A percentile compares a stretch with the other conserved stretches of the same genome.
phyloP scores from a whole-genome alignment of 2,329 filamentous ascomycete species.

The Sporothrix inflata region DNA sequence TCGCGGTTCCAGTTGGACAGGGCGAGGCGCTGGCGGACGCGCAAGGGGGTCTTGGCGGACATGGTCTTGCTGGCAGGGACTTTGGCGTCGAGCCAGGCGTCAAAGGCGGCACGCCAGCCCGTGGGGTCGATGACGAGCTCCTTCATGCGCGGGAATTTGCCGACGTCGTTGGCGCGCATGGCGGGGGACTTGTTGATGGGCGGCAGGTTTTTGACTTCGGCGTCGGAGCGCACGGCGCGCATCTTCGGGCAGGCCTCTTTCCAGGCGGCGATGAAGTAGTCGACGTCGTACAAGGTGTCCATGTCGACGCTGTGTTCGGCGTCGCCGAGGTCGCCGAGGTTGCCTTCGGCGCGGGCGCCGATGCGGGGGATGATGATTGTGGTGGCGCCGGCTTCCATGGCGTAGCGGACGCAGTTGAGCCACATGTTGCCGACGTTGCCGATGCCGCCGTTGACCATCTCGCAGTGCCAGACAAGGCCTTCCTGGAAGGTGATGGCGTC shows the following conservation, averaged over 20 bases:
- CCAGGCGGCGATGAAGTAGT: constrained; percentile 32
- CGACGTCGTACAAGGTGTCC: constrained; percentile 29
- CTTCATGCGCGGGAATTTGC: constrained; percentile 23
- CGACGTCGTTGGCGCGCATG: constrained; percentile 20
- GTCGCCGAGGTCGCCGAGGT: constrained; percentile 31
- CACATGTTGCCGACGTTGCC: constrained; percentile 44
- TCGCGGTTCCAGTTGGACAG: constrained; percentile 30
- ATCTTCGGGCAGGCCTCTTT: constrained; percentile 32
- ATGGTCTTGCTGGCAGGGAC: constrained; percentile 19
- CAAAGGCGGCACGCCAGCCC: constrained; percentile 35
- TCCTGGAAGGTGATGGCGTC: constrained; percentile 40
- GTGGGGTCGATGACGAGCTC: constrained; percentile 34
- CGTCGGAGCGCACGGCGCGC: constrained; percentile 30
- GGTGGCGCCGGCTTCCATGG: constrained; percentile 40
- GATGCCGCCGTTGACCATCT: constrained; percentile 43
- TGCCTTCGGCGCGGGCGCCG: constrained; percentile 35
- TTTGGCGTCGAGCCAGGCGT: constrained; percentile 31
- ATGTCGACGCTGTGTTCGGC: constrained; percentile 27
- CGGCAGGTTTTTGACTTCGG: constrained; percentile 27
- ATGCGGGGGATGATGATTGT: constrained; percentile 34
- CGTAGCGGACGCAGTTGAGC: constrained; percentile 45
- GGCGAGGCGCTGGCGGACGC: constrained; percentile 24
- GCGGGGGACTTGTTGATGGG: neutral
- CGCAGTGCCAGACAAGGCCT: constrained; percentile 45
- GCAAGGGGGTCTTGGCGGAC: constrained; percentile 29